Evolutionary conservation across 371 early-diverging fungal genomes (phyloP).

Genomic region (Dichotomocladium elegans): DNA sequence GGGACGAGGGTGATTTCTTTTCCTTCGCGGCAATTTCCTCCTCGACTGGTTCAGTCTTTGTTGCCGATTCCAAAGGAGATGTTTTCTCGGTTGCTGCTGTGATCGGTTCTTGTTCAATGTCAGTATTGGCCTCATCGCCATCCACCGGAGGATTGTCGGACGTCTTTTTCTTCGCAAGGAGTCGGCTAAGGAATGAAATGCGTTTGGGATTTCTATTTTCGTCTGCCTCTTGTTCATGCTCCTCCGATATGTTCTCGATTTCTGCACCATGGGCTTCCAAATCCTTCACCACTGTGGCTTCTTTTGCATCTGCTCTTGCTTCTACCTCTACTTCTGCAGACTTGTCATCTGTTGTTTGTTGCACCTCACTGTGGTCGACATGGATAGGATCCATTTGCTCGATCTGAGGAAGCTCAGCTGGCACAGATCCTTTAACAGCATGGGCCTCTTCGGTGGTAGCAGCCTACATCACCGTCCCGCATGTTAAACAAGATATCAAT

Average conservation of each 20-base stretch:
- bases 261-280: conserved; percentile 6
- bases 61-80: too few species aligned
- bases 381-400: conserved; percentile 9
- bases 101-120: too few species aligned
- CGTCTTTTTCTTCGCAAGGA: too few species aligned
- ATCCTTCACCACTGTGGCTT: not conserved
- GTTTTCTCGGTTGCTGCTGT: too few species aligned
- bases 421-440: conserved; percentile 1
- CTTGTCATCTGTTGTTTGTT: too few species aligned
- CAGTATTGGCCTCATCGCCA: too few species aligned
- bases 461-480: not conserved
- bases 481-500: not conserved
- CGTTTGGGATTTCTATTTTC: too few species aligned
- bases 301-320: not conserved
- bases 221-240: not conserved
- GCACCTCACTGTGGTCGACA: conserved; percentile 3
- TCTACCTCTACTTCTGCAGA: not conserved
- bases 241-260: not conserved
- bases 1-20: conserved; percentile 6
- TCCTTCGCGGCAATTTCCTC: not conserved
- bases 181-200: too few species aligned
- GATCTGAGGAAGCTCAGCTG: conserved; percentile 7
- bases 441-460: conserved; percentile 3
- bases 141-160: too few species aligned
- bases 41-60: not conserved